Evolutionary conservation across 257 asterid species (phyloP), one percentile per base, ranked within the genome.

Genomic region (Marsdenia floribunda): DNA sequence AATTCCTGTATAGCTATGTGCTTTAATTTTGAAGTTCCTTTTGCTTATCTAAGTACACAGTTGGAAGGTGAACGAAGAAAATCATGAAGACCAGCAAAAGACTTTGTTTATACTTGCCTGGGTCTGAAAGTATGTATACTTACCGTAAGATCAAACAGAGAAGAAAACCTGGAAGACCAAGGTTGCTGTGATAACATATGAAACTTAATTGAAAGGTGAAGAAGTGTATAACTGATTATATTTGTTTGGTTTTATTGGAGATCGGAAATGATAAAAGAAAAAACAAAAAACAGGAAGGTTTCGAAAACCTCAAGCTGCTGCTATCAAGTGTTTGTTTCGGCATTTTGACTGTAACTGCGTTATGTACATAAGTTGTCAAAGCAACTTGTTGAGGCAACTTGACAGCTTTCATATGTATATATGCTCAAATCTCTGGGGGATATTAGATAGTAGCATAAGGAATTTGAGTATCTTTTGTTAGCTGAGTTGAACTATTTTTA

Each of bases 1-100:
- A 8, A 82, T 88, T 72, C 88, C 89, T 71, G 93, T 88, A 40
- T 88, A 87, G 84, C 67, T 35, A 15, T 64, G 21, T 61, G 38
- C 58, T 22, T 50, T 15, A 22, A n/a, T 26, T 29, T 73, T 40
- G 44, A 72, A 72, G 68, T 44, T 59, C 44, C 24, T 33, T 73
- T 74, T 53, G 58, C 33, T 63, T 33, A 21, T 61, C 47, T 65
- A 74, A 66, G 58, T 75, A 37, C 55, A 54, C 59, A 53, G 74
- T 68, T 68, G 68, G 67, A 66, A 66, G 73, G 58, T 75, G 44
- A 53, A 75, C 18, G 65, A 37, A 42, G 55, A 22, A 24, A 54
- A 57, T 33, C 42, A 15, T 70, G 80, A 49, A 70, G 64, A 53
- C 76, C 63, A n/a, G 33, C 72, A n/a, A 75, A 65, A 50, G 68